Base-by-base conservation (phyloP, 768 basidiomycete genomes). In the Hygrocybe coccinea region DNA sequence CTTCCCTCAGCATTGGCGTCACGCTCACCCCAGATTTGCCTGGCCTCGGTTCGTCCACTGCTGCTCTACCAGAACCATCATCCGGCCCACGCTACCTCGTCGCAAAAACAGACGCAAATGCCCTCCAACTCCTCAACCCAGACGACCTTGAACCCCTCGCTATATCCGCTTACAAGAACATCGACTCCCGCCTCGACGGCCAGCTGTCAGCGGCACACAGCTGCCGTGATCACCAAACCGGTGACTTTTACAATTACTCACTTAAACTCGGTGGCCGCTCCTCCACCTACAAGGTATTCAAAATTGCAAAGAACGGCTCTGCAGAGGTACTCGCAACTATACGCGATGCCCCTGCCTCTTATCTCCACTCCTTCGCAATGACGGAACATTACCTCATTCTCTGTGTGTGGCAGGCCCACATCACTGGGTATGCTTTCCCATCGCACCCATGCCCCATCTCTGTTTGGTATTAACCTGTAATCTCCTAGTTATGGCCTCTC, bases 221-320 rank as follows among this genome's bases (percentile, higher is more conserved):
- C 37, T 73, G 72, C 50, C 66, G 64, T n/a, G 74, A 74, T 45
- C 63, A 65, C 5, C 55, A 63, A 38, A 71, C 68, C 0, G 68
- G 70, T 21, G 75, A 73, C 15, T 37, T 73, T 25, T 74, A 64
- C 56, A 76, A 76, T 58, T 76, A 66, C 56, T 65, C 67, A 38
- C 59, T 65, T 25, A 29, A 67, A 14, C 54, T 76, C n/a, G 71
- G 71, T 5, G 49, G 52, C 34, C 35, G 19, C 7, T 56, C 50
- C 7, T 58, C 62, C 22, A 59, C 49, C 3, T 75, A 74, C 52
- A 69, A 48, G 35, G 47, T 74, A n/a, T 76, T 76, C 59, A 68
- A 65, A 36, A 69, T 75, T 47, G 62, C 62, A 22, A 65, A 66
- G 11, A 52, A 68, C 55, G 61, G 56, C 11, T 50, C 59, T 24